Base-by-base conservation (phyloP, 2,329 filamentous ascomycete genomes). In the Arthrobotrys sinensis region DNA sequence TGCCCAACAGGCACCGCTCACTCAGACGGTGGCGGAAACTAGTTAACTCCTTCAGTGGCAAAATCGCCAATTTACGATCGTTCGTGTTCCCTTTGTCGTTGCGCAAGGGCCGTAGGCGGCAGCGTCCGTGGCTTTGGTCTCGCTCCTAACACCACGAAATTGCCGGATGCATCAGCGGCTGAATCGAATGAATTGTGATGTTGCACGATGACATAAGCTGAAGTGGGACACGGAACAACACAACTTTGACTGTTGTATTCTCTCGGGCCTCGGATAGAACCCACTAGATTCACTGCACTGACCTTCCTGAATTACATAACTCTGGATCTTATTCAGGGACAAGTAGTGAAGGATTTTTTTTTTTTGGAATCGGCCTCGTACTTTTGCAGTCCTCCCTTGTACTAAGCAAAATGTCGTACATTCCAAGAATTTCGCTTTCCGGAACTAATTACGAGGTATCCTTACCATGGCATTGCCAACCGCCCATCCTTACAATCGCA, bases 371-470 rank as follows among this genome's bases (percentile, higher is more conserved):
- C n/a, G 21, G 16, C 16, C 38, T 28, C 19, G 57, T 7, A 28
- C 8, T 21, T 21, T 57, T 38, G 4, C 38, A 10, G 14, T 14
- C 4, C 5, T 28, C 10, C n/a, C 14, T 14, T 43, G 8, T 43
- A 24, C 34, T 24, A 53, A 57, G 32, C 57, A 48, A 24, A 50
- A 73, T 73, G 70, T 3, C 40, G 12, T 16, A 36, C 19, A 40
- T 19, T 28, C 38, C 40, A 34, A 66, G 63, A 60, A 67, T 73
- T 6, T 73, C 60, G n/a, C 62, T 73, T 12, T 66, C 38, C 3
- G 70, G 70, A 21, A 48, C 62, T 28, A 73, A 52, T 14, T 52
- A 62, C n/a, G 50, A 73, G 62, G 62, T 73, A 73, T 12, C 11
- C 14, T 19, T 50, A 28, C 45, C 2, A 21, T 38, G 12, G 8